These are phyloP conservation scores for Camellia lanceoleosa DNA, from an alignment of 148 eudicot genomes.

Conservation along the genomic window DNA sequence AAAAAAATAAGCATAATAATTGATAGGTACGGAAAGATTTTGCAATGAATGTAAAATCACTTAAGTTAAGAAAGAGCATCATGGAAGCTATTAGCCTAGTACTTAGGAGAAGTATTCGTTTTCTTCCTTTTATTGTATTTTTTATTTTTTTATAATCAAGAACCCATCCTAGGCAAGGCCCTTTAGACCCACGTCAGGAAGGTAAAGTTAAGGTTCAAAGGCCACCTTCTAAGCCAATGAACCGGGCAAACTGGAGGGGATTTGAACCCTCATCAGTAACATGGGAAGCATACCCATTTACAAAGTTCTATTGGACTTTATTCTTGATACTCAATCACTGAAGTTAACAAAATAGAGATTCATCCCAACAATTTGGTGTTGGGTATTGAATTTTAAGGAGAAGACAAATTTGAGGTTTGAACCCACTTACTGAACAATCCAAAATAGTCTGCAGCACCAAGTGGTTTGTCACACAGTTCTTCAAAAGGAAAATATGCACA, in stretches of 20 bases:
- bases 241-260: no score
- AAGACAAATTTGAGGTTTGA: background rate
- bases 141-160: no score
- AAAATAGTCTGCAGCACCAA: slow-evolving; percentile 94
- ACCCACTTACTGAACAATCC: slow-evolving; percentile 70
- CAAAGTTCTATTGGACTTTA: background rate
- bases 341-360: background rate
- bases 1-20: background rate
- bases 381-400: background rate
- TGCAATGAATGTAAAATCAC: background rate
- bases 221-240: no score
- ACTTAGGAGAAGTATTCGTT: no score
- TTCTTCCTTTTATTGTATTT: no score
- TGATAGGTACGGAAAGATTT: background rate
- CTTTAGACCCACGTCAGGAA: no score
- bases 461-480: slow-evolving; percentile 85
- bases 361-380: background rate
- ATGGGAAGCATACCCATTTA: no score
- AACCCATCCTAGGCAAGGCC: no score
- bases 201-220: no score
- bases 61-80: background rate
- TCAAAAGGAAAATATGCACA: slow-evolving; percentile 86
- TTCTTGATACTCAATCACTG: background rate
- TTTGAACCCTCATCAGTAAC: no score
- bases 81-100: background rate